A percentile compares a stretch with the other conserved stretches of the same genome.
Conservation (phyloP, 73 alveolate species). For the Paramecium caudatum region DNA sequence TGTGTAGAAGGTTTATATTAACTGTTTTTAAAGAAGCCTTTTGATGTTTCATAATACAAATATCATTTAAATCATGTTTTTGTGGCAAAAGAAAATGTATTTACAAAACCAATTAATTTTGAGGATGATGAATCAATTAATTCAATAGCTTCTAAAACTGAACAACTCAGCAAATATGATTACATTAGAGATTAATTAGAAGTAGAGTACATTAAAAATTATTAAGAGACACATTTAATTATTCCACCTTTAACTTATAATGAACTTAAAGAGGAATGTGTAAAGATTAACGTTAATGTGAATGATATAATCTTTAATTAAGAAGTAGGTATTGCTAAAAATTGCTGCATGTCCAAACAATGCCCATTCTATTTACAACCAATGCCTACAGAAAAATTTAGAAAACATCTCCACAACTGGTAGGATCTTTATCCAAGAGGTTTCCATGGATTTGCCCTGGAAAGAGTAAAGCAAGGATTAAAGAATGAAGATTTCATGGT, state of each 20-base stretch:
- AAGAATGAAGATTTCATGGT: neutral
- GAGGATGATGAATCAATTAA: neutral
- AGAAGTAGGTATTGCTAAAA: neutral
- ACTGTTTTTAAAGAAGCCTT: neutral
- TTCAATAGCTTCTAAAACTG: neutral
- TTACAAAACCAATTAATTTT: neutral
- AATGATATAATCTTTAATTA: neutral
- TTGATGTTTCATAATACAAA: neutral
- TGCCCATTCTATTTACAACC: constrained; percentile 35
- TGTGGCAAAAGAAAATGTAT: neutral
- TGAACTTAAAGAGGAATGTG: neutral
- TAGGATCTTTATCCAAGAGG: neutral
- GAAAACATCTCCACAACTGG: constrained; percentile 30
- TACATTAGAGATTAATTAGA: neutral
- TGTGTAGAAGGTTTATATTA: neutral
- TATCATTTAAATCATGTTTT: neutral
- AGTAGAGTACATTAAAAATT: neutral
- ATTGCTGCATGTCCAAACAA: neutral
- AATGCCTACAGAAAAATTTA: neutral
- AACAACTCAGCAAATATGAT: neutral
- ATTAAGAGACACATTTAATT: neutral
- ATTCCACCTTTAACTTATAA: neutral
- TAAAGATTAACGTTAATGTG: neutral
- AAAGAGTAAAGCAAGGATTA: neutral
- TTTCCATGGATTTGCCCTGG: neutral